Percentiles rank a stretch among this genome's conserved stretches.
Evolutionary conservation across 2,329 filamentous ascomycete genomes (phyloP).

Genomic region (Trichothecium roseum): DNA sequence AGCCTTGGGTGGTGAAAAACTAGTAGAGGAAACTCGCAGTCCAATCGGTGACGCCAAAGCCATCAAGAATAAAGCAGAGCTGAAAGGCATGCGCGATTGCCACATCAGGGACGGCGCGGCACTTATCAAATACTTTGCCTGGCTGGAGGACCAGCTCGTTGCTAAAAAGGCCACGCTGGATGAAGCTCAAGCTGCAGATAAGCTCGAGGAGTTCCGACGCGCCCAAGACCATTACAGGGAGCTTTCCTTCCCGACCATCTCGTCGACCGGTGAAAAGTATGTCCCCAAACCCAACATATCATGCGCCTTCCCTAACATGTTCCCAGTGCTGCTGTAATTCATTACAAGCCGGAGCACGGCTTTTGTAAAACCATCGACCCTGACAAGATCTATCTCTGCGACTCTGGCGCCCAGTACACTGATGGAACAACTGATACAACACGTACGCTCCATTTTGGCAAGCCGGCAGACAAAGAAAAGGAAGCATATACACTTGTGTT

Average conservation of each 20-base stretch:
- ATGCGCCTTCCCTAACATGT: conserved; percentile 4
- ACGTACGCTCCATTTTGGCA: conserved; percentile 82
- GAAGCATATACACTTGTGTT: conserved; percentile 89
- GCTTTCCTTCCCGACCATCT: conserved; percentile 91
- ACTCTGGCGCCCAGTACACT: conserved; percentile 91
- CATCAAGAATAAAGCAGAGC: conserved; percentile 81
- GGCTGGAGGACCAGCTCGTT: conserved; percentile 83
- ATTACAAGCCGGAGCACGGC: conserved; percentile 82
- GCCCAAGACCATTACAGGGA: conserved; percentile 70
- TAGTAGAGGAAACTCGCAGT: conserved; percentile 78
- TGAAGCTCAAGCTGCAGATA: conserved; percentile 86
- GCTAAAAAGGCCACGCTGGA: conserved; percentile 65
- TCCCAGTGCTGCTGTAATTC: conserved; percentile 80
- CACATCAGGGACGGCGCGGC: conserved; percentile 91
- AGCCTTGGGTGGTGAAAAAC: conserved; percentile 73
- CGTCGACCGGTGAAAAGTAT: conserved; percentile 73
- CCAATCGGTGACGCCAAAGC: conserved; percentile 87
- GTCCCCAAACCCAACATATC: conserved; percentile 14
- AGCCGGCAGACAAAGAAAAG: conserved; percentile 71
- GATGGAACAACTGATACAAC: conserved; percentile 97
- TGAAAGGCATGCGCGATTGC: conserved; percentile 87
- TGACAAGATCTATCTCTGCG: conserved; percentile 80
- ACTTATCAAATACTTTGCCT: conserved; percentile 86
- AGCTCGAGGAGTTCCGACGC: conserved; percentile 67
- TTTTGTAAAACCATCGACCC: conserved; percentile 78